Conservation (phyloP, 1,139 yeast genomes). For the Arxiozyma slooffiae region DNA sequence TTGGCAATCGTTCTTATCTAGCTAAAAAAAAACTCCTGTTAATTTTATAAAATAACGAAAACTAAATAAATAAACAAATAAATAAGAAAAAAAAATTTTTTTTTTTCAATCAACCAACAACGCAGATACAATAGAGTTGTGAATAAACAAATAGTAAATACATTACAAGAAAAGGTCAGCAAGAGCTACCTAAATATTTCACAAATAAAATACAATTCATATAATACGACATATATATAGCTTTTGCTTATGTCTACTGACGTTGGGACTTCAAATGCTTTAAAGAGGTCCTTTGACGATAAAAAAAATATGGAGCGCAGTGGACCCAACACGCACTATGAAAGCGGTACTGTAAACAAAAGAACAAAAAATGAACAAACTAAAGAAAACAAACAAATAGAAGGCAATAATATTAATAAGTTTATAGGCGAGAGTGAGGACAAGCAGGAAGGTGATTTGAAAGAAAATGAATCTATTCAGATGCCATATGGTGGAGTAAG, state of each 20-base stretch:
- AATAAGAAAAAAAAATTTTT: too few relatives aligned
- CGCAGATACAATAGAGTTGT: background rate
- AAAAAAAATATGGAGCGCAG: background rate
- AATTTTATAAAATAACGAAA: too few relatives aligned
- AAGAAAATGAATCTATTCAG: constrained; percentile 1
- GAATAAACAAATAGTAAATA: too few relatives aligned
- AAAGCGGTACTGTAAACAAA: background rate
- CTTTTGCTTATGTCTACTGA: background rate
- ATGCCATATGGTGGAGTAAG: constrained; percentile 4
- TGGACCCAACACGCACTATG: background rate
- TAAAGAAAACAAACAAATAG: background rate
- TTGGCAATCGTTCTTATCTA: background rate
- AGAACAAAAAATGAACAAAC: background rate
- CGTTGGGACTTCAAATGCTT: background rate
- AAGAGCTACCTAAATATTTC: too few relatives aligned
- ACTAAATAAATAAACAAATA: too few relatives aligned
- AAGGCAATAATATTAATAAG: background rate
- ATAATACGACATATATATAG: background rate
- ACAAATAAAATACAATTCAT: background rate
- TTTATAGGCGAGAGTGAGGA: background rate
- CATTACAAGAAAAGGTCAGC: too few relatives aligned
- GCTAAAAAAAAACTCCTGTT: background rate
- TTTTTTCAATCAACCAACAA: background rate
- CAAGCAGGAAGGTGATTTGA: background rate
- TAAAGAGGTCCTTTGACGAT: background rate